Percentiles rank a stretch among this genome's conserved stretches.
Evolutionary conservation across 1,139 yeast species (phyloP).

Genomic region (Magnusiomyces paraingens): DNA sequence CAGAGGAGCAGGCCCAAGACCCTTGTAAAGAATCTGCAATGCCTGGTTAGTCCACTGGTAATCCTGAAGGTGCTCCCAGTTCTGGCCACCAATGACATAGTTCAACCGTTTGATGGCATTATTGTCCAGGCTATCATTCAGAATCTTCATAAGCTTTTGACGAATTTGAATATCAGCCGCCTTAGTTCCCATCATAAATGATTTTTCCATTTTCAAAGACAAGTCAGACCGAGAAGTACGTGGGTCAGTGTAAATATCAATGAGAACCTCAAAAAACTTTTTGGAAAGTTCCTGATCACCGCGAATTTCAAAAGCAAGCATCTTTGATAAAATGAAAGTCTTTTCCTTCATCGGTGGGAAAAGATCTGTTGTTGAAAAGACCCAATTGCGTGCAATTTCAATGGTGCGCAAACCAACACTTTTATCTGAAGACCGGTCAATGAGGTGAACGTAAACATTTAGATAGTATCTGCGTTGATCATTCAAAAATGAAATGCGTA

Average conservation of each 20-base stretch:
- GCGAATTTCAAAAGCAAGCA: slow-evolving; percentile 87
- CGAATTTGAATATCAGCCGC: slow-evolving; percentile 72
- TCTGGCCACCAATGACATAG: slow-evolving; percentile 85
- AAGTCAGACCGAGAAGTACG: slow-evolving; percentile 77
- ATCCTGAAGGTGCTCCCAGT: slow-evolving; percentile 93
- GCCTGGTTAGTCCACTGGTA: slow-evolving; percentile 96
- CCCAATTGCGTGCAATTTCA: slow-evolving; percentile 80
- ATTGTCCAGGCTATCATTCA: slow-evolving; percentile 72
- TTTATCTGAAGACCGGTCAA: slow-evolving; percentile 81
- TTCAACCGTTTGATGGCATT: slow-evolving; percentile 74
- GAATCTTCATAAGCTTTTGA: slow-evolving; percentile 68
- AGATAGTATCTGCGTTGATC: slow-evolving; percentile 89
- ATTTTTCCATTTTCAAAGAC: slow-evolving; percentile 94
- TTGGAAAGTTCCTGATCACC: slow-evolving; percentile 78
- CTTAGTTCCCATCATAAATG: slow-evolving; percentile 90
- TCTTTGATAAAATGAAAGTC: slow-evolving; percentile 87
- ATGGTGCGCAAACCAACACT: slow-evolving; percentile 70
- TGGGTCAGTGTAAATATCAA: slow-evolving; percentile 82
- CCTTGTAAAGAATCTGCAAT: slow-evolving; percentile 73
- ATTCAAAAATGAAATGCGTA: slow-evolving; percentile 76
- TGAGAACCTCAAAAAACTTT: slow-evolving; percentile 77
- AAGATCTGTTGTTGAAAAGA: slow-evolving; percentile 70
- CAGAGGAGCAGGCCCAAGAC: slow-evolving; percentile 51
- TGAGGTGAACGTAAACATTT: slow-evolving; percentile 78
- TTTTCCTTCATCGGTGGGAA: slow-evolving; percentile 96